These are phyloP conservation scores for Paecilomyces fulvus DNA, from an alignment of 2,329 filamentous ascomycete genomes.

Conservation along the genomic window DNA sequence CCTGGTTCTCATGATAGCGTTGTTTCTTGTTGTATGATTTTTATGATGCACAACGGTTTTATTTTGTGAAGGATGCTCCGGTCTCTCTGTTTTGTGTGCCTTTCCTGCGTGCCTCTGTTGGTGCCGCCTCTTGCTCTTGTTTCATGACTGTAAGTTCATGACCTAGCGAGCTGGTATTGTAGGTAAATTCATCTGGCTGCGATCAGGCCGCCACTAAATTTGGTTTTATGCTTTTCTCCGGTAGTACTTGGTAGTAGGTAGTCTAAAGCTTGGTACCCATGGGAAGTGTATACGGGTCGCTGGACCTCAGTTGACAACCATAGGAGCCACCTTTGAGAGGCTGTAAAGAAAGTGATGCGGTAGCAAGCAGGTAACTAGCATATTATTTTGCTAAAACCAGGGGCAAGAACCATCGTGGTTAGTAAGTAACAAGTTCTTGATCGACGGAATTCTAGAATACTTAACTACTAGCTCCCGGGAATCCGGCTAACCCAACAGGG, in stretches of 20 bases:
- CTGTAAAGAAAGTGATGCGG: not conserved
- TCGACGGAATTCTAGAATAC: not conserved
- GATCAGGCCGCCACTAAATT: not conserved
- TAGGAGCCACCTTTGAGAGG: too few species aligned
- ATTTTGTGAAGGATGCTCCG: not conserved
- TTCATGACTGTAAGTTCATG: not conserved
- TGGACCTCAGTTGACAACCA: too few species aligned
- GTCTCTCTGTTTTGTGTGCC: not conserved
- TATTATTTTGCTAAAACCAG: not conserved
- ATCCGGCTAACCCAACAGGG: not conserved
- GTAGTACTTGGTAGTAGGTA: not conserved
- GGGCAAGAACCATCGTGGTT: not conserved
- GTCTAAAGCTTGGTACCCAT: not conserved
- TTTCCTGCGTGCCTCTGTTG: not conserved
- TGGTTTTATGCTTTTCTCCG: not conserved
- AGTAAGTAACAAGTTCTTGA: too few species aligned
- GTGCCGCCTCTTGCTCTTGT: not conserved
- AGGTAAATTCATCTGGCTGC: not conserved
- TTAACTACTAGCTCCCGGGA: not conserved
- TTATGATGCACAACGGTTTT: constrained; percentile 4
- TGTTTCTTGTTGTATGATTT: constrained; percentile 6
- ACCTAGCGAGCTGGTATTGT: not conserved
- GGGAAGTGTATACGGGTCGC: too few species aligned
- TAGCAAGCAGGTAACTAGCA: not conserved
- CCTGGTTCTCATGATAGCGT: not conserved